Evolutionary conservation across 495 filamentous ascomycete species (phyloP), one percentile per base, ranked within the genome.

Genomic region (Monascus purpureus): DNA sequence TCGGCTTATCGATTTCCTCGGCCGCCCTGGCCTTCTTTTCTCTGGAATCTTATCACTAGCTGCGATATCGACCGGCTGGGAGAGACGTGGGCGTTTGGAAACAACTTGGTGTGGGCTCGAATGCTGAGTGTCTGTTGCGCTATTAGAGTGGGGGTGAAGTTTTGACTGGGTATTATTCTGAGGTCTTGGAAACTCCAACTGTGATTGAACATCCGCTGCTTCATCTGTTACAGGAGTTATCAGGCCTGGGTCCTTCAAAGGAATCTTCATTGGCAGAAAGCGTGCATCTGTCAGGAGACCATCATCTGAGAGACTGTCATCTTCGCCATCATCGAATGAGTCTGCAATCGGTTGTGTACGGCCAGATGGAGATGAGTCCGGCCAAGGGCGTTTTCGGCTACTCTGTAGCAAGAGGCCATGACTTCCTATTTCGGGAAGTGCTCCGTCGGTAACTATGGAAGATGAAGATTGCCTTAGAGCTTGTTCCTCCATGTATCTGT

Each of bases 401-500:
- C 13, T 49, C 19, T 46, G 49, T 35, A 57, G 56, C 1, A 63
- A 42, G 12, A 62, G 39, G 28, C 52, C 59, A 1, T 57, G 61
- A 23, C 57, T 59, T 14, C 49, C 40, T 6, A 61, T 49, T 42
- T 58, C 48, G 2, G 59, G 50, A 2, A 61, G 31, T 4, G 37
- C 29, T 12, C 32, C 40, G 3, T 47, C 38, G 4, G 37, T 33
- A 2, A 25, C 20, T 4, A 31, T 31, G 18, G 28, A 16, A 11
- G 24, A 40, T 2, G 28, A 30, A 2, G 31, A 32, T n/a, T 38
- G 42, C 19, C 22, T 39, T 23, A 36, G 23, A 1, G 37, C 40
- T 25, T 49, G 54, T 31, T 49, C 56, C 19, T 61, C 55, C 40
- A 53, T 44, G 19, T 50, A 55, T 3, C 53, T 51, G 19, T 57